phyloP scores from a whole-genome alignment of 1,284 basidiomycete genomes.

The Athelia psychrophila region DNA sequence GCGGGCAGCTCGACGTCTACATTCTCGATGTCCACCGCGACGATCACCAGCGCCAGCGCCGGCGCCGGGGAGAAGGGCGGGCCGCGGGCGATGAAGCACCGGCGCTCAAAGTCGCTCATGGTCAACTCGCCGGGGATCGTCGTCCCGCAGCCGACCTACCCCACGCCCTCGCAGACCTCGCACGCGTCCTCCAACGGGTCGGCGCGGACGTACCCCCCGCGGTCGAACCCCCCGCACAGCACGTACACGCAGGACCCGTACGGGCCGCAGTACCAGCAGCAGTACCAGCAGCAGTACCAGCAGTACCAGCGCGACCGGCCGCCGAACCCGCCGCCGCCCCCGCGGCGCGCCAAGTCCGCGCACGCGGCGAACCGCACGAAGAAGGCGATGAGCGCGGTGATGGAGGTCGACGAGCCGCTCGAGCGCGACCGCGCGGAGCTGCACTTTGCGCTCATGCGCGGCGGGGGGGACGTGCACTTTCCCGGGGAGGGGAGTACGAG shows the following conservation, averaged over 20 bases:
- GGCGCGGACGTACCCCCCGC: too few relatives aligned
- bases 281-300: too few relatives aligned
- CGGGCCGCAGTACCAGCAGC: too few relatives aligned
- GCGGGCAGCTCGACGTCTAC: neutral
- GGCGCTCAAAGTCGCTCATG: slow-evolving; percentile 1
- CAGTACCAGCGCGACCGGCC: too few relatives aligned
- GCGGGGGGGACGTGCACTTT: too few relatives aligned
- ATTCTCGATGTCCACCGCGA: neutral
- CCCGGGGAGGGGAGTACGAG: too few relatives aligned
- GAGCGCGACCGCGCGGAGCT: neutral
- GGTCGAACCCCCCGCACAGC: too few relatives aligned
- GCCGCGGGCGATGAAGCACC: neutral
- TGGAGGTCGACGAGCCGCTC: slow-evolving; percentile 4
- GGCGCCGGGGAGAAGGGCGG: neutral
- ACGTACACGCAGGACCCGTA: neutral
- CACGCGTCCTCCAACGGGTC: too few relatives aligned
- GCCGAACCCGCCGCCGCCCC: neutral
- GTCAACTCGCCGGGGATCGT: neutral
- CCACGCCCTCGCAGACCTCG: neutral
- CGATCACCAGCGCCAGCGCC: neutral
- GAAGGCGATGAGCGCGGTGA: slow-evolving; percentile 11
- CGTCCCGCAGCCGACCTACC: neutral
- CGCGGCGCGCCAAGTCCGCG: slow-evolving; percentile 16
- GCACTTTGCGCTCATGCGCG: neutral
- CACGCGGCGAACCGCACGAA: slow-evolving; percentile 10